Evolutionary conservation across 2,329 filamentous ascomycete genomes (phyloP).

Genomic region (Neoscytalidium dimidiatum): DNA sequence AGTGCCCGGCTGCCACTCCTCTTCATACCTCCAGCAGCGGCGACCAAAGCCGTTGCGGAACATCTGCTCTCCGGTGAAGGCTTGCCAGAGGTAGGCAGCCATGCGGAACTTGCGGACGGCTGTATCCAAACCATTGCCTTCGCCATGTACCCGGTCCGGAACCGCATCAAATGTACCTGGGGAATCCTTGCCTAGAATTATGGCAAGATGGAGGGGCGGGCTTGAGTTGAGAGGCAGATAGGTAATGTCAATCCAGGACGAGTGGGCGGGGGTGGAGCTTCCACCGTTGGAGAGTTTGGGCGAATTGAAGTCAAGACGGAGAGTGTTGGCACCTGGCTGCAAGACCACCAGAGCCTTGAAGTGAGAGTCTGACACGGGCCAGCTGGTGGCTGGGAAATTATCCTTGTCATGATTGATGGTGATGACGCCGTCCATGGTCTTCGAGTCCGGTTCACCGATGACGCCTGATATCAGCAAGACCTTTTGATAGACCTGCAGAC

Average conservation of each 20-base stretch:
- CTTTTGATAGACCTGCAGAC: slow-evolving; percentile 80
- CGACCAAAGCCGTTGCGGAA: slow-evolving; percentile 82
- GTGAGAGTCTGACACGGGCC: slow-evolving; percentile 85
- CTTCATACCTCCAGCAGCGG: slow-evolving; percentile 86
- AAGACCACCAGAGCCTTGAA: slow-evolving; percentile 92
- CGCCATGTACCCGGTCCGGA: slow-evolving; percentile 71
- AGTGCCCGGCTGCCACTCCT: slow-evolving; percentile 88
- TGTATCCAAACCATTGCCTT: slow-evolving; percentile 78
- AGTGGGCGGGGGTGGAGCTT: slow-evolving; percentile 69
- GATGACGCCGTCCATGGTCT: slow-evolving; percentile 74
- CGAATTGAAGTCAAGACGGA: slow-evolving; percentile 85
- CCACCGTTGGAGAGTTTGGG: slow-evolving; percentile 74
- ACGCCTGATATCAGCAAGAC: slow-evolving; percentile 79
- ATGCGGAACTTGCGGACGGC: slow-evolving; percentile 91
- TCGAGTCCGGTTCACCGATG: slow-evolving; percentile 70
- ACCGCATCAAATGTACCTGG: slow-evolving; percentile 80
- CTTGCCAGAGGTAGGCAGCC: slow-evolving; percentile 95
- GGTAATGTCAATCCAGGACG: slow-evolving; percentile 78
- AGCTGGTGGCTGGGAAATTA: slow-evolving; percentile 76
- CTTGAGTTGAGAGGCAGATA: slow-evolving; percentile 78
- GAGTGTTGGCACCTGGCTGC: slow-evolving; percentile 83
- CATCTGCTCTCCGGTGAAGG: slow-evolving; percentile 97
- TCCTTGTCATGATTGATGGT: slow-evolving; percentile 83
- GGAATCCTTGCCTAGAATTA: slow-evolving; percentile 86
- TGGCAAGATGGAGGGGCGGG: slow-evolving; percentile 86